phyloP scores from a whole-genome alignment of 352 stramenopile species.

The Globisporangium emineosum region DNA sequence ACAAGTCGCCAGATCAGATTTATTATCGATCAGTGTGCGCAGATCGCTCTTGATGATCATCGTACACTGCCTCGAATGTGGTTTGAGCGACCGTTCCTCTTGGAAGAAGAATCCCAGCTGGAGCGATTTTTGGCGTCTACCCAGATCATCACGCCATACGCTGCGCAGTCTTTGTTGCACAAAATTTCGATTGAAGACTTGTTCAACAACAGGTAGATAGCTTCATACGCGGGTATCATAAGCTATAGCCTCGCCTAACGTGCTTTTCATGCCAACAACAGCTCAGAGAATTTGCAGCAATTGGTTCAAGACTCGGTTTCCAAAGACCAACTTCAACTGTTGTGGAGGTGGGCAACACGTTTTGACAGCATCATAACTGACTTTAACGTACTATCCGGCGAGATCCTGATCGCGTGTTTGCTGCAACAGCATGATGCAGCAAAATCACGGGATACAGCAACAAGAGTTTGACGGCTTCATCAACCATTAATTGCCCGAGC shows the following conservation, averaged over 20 bases:
- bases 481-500: background rate
- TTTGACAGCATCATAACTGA: background rate
- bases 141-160: constrained; percentile 52
- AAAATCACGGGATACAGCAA: constrained; percentile 16
- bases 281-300: constrained; percentile 33
- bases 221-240: background rate
- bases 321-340: constrained; percentile 37
- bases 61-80: constrained; percentile 61
- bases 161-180: constrained; percentile 67
- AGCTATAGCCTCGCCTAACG: background rate
- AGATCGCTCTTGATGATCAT: constrained; percentile 35
- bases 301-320: constrained; percentile 36
- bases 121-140: constrained; percentile 75
- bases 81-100: constrained; percentile 68
- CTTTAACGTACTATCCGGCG: background rate
- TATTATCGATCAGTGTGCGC: constrained; percentile 55
- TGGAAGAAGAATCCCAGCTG: constrained; percentile 75
- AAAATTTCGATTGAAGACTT: constrained; percentile 61
- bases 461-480: background rate
- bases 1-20: constrained; percentile 36
- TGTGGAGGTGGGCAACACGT: constrained; percentile 31
- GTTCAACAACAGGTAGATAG: constrained; percentile 29
- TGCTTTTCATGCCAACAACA: constrained; percentile 11
- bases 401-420: background rate
- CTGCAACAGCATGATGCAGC: constrained; percentile 17